phyloP scores from a whole-genome alignment of 1,139 yeast species.

The Suhomyces ambrosiae region DNA sequence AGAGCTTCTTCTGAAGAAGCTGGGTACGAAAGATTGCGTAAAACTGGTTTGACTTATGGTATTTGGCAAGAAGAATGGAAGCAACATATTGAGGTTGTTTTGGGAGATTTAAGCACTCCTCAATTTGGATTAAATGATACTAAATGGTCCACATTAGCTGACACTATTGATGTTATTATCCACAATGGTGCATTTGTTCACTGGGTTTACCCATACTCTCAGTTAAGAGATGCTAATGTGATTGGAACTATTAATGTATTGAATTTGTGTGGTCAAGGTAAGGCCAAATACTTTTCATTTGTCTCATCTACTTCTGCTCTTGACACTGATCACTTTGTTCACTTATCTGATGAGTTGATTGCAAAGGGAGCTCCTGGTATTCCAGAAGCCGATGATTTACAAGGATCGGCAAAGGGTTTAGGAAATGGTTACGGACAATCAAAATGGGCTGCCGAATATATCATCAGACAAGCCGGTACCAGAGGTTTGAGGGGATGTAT shows the following conservation, averaged over 20 bases:
- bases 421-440: conserved; percentile 96
- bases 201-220: conserved; percentile 96
- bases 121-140: conserved; percentile 68
- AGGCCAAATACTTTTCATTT: conserved; percentile 82
- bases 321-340: conserved; percentile 79
- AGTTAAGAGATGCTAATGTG: conserved; percentile 91
- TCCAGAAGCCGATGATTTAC: conserved; percentile 77
- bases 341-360: conserved; percentile 69
- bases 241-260: conserved; percentile 83
- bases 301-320: conserved; percentile 94
- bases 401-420: conserved; percentile 78
- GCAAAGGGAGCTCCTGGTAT: conserved; percentile 72
- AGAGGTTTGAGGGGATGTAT: conserved; percentile 87
- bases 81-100: conserved; percentile 62
- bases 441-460: conserved; percentile 95
- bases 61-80: conserved; percentile 73
- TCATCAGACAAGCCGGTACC: conserved; percentile 84
- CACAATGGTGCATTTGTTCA: conserved; percentile 98
- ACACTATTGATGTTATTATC: conserved; percentile 74
- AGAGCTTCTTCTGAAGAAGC: conserved; percentile 71
- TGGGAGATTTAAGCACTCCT: conserved; percentile 76
- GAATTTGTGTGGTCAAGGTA: conserved; percentile 76
- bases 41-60: conserved; percentile 84
- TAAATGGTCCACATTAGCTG: conserved; percentile 60
- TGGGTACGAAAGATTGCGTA: conserved; percentile 75